Evolutionary conservation across 495 filamentous ascomycete species (phyloP), one percentile per base, ranked within the genome.

Genomic region (Podospora tetraspora): DNA sequence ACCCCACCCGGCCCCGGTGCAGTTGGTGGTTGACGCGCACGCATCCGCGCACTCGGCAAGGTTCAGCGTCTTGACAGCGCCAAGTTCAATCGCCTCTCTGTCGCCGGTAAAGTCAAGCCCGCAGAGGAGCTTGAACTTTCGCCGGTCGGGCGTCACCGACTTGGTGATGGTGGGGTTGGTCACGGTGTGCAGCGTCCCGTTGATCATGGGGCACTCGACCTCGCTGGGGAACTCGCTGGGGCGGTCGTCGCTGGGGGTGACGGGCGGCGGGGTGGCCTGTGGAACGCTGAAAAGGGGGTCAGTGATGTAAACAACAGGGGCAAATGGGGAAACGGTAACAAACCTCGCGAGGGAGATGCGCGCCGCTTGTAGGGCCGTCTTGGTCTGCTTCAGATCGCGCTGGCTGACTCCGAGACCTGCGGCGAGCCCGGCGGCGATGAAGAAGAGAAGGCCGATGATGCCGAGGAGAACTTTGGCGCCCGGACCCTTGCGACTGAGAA

Each of bases 1-100:
- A 62, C 90, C 87, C 34, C 81, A 86, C 0, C 84, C 86, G 11
- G 81, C 88, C 5, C 88, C 25, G 84, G 82, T 0, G 89, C 87
- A 75, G 90, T 92, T 66, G 37, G 43, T 3, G 6, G 43, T 52
- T 0, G 16, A 16, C 43, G 43, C 43, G 16, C 43, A 52, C 43
- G 43, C 43, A 0, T 52, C 43, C 43, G 43, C 43, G 19, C 43
- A 52, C 43, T 19, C 43, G 12, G 12, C 19, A 1, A 52, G 43
- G 6, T 19, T 52, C 43, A 8, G 2, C 43, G 16, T n/a, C 6
- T 52, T 52, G 43, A 52, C 19, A 2, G 2, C 8, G 43, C 43
- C 43, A 1, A 52, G 16, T 0, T 52, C 43, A 6, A 16, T 8
- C 43, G 43, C 43, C 43, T 52, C 59, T 5, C 24, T 23, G 8